Conservation (phyloP, 495 filamentous ascomycete genomes). For the Aspergillus avenaceus region DNA sequence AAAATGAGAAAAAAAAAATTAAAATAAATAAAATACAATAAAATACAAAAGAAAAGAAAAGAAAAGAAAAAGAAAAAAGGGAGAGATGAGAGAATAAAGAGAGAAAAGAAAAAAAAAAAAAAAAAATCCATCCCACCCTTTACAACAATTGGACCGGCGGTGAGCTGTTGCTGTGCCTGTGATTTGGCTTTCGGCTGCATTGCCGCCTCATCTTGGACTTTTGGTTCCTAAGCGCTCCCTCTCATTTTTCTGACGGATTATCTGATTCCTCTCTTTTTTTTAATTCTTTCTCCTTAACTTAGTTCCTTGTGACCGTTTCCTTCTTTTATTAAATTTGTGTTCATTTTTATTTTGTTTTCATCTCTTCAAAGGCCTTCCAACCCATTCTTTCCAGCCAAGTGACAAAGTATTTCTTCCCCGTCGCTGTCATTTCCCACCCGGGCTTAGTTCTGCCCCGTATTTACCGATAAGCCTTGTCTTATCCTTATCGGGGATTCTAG, state of each 20-base stretch:
- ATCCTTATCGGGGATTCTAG: slow-evolving; percentile 20
- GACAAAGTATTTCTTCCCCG: not conserved
- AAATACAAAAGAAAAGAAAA: not conserved
- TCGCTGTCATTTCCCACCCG: not conserved
- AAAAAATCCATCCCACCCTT: not conserved
- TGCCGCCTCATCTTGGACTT: slow-evolving; percentile 19
- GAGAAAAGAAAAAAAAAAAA: no score
- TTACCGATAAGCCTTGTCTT: slow-evolving; percentile 20
- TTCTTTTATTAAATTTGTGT: not conserved
- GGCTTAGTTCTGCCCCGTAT: slow-evolving; percentile 9
- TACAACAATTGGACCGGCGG: slow-evolving; percentile 12
- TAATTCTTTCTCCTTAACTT: slow-evolving; percentile 7
- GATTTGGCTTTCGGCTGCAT: slow-evolving; percentile 19
- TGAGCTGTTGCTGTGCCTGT: slow-evolving; percentile 10
- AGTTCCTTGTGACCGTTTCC: slow-evolving; percentile 1
- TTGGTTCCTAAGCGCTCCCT: slow-evolving; percentile 5
- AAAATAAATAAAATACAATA: no score
- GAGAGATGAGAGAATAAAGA: not conserved
- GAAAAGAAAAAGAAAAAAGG: not conserved
- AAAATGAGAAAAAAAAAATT: no score
- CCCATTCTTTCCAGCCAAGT: not conserved
- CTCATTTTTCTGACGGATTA: slow-evolving; percentile 2
- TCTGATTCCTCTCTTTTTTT: slow-evolving; percentile 1
- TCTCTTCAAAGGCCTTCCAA: not conserved
- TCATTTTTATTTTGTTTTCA: slow-evolving; percentile 8